A percentile compares a stretch with the other conserved stretches of the same genome.
phyloP scores from a whole-genome alignment of 495 filamentous ascomycete genomes.

The Penicillium longicatenatum region DNA sequence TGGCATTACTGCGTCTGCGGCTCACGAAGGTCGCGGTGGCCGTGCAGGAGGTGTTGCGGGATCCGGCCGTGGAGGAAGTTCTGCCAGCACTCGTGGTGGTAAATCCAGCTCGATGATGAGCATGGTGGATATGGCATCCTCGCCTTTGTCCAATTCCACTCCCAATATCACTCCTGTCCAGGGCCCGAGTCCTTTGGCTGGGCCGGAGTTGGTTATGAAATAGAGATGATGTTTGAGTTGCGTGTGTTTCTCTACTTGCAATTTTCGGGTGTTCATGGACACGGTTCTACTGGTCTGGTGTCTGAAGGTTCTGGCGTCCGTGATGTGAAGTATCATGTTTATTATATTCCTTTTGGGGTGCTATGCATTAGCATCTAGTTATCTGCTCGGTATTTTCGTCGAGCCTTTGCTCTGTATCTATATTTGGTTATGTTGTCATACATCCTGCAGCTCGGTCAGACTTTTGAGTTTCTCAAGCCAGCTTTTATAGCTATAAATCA shows the following conservation, averaged over 20 bases:
- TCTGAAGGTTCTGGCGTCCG: background rate
- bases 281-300: background rate
- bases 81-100: slow-evolving; percentile 32
- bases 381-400: background rate
- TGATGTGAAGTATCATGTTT: background rate
- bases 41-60: slow-evolving; percentile 31
- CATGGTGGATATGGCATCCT: slow-evolving; percentile 34
- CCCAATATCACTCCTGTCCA: slow-evolving; percentile 29
- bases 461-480: background rate
- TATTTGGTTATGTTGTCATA: slow-evolving; percentile 1
- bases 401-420: slow-evolving; percentile 9
- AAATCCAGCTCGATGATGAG: slow-evolving; percentile 24
- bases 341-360: background rate
- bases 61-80: slow-evolving; percentile 37
- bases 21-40: slow-evolving; percentile 32
- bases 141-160: slow-evolving; percentile 20
- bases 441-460: background rate
- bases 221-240: background rate
- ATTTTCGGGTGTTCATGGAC: slow-evolving; percentile 1
- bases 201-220: slow-evolving; percentile 29
- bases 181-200: slow-evolving; percentile 29
- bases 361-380: background rate
- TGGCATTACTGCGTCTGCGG: slow-evolving; percentile 22
- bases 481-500: background rate
- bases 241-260: background rate